These are phyloP conservation scores for Panaeolus papilionaceus DNA, from an alignment of 768 basidiomycete genomes.

Conservation along the genomic window DNA sequence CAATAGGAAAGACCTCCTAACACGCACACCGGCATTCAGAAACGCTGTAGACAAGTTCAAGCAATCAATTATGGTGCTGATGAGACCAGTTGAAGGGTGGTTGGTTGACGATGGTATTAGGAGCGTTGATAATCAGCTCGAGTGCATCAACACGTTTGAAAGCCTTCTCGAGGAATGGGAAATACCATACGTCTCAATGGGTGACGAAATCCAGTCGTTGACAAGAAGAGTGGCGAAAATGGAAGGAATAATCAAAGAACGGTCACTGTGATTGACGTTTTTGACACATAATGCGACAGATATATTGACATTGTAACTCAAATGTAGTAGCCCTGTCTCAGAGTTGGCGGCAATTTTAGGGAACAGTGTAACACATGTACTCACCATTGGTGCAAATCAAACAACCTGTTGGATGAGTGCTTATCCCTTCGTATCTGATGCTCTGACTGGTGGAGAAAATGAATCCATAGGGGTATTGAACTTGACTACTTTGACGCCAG, in stretches of 20 bases:
- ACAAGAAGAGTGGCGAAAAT: slow-evolving; percentile 38
- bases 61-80: slow-evolving; percentile 55
- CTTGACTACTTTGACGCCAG: too few species aligned
- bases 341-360: too few species aligned
- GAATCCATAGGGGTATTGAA: too few species aligned
- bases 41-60: slow-evolving; percentile 48
- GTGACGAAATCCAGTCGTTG: slow-evolving; percentile 48
- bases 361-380: too few species aligned
- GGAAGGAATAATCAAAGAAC: neutral
- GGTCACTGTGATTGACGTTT: neutral
- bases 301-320: too few species aligned
- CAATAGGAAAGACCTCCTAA: slow-evolving; percentile 40
- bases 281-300: too few species aligned
- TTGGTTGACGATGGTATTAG: slow-evolving; percentile 68
- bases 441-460: too few species aligned
- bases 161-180: slow-evolving; percentile 44
- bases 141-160: slow-evolving; percentile 46
- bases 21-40: slow-evolving; percentile 46
- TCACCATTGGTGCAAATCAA: too few species aligned
- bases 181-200: slow-evolving; percentile 53
- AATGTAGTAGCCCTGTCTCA: too few species aligned
- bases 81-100: slow-evolving; percentile 65
- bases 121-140: slow-evolving; percentile 53
- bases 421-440: too few species aligned
- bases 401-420: too few species aligned